Percentiles rank a stretch among this genome's conserved stretches.
phyloP scores from a whole-genome alignment of 805 yeast species.

The Kazachstania psychrophila region DNA sequence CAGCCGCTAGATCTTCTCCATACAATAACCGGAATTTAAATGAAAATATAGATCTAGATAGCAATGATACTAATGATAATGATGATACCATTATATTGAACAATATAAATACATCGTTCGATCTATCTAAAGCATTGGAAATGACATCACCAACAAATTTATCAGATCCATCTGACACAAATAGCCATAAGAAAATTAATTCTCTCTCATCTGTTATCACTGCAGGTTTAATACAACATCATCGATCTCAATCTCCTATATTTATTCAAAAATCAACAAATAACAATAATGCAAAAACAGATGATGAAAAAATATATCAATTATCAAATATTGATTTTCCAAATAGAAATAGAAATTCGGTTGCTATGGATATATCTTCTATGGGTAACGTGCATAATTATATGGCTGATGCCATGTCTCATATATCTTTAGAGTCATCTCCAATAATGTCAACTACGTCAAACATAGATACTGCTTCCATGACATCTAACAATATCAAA shows the following conservation, averaged over 20 bases:
- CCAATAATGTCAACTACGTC: background rate
- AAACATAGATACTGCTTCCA: background rate
- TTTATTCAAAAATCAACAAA: background rate
- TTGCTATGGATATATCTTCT: background rate
- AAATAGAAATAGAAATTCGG: background rate
- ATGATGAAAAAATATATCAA: slow-evolving; percentile 5
- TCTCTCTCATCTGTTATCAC: background rate
- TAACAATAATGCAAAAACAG: background rate
- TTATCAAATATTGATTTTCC: slow-evolving; percentile 1
- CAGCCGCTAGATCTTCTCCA: too few relatives aligned
- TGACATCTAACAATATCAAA: background rate
- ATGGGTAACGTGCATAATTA: background rate
- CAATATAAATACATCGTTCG: slow-evolving; percentile 4
- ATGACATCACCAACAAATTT: slow-evolving; percentile 1
- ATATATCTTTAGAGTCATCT: background rate
- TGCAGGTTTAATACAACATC: too few relatives aligned
- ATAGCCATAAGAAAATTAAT: background rate
- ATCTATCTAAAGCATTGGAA: slow-evolving; percentile 6
- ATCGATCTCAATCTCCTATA: background rate
- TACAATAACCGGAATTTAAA: too few relatives aligned
- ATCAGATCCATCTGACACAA: background rate
- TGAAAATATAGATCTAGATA: too few relatives aligned
- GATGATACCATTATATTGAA: slow-evolving; percentile 1
- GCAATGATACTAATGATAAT: too few relatives aligned
- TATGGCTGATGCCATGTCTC: background rate